Evolutionary conservation across 2,329 filamentous ascomycete species (phyloP).

Genomic region (Plectosphaerella sp.): DNA sequence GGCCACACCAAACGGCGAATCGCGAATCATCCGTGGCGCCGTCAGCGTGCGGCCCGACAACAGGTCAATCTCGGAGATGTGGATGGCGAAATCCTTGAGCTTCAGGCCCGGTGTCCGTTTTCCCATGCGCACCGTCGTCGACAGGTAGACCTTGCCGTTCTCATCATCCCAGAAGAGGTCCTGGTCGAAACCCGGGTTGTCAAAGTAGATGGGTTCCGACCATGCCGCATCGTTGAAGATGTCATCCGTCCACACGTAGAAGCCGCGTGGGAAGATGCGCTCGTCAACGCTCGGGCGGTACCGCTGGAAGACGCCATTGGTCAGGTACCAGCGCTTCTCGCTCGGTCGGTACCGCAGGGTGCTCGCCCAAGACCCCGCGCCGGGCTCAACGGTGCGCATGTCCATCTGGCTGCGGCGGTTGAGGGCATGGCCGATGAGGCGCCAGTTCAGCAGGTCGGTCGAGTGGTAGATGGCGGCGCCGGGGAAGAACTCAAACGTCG

Average conservation of each 20-base stretch:
- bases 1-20: constrained; percentile 33
- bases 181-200: constrained; percentile 49
- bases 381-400: constrained; percentile 45
- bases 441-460: constrained; percentile 46
- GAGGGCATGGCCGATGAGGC: constrained; percentile 46
- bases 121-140: constrained; percentile 30
- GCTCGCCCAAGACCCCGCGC: constrained; percentile 43
- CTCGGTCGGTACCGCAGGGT: constrained; percentile 37
- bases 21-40: constrained; percentile 25
- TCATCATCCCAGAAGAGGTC: constrained; percentile 45
- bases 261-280: constrained; percentile 46
- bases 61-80: constrained; percentile 38
- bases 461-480: constrained; percentile 58
- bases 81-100: constrained; percentile 48
- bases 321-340: constrained; percentile 39
- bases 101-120: constrained; percentile 29
- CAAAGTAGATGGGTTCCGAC: constrained; percentile 51
- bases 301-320: constrained; percentile 37
- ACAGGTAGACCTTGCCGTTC: constrained; percentile 44
- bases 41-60: constrained; percentile 33
- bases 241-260: constrained; percentile 47
- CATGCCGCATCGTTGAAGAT: constrained; percentile 46
- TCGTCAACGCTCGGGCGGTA: constrained; percentile 35
- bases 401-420: constrained; percentile 46
- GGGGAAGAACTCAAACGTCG: constrained; percentile 59